phyloP scores from a whole-genome alignment of 139 green algal species.

The Mychonastes homosphaera region DNA sequence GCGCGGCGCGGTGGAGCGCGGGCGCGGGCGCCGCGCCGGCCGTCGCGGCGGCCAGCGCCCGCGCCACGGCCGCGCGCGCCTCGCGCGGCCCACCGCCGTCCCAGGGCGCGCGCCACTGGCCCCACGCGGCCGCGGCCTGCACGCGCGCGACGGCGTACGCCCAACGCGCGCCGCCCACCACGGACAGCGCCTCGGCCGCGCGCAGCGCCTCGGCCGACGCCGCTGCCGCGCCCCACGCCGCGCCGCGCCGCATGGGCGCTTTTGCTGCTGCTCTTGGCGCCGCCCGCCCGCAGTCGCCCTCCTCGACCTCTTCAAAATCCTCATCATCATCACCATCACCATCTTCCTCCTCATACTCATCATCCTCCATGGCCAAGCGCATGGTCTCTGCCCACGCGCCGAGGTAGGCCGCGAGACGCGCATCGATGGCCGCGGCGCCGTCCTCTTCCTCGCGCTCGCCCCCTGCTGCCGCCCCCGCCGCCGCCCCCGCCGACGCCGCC shows the following conservation, averaged over 20 bases:
- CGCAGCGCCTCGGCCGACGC: neutral
- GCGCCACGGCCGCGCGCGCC: no score
- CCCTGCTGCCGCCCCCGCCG: neutral
- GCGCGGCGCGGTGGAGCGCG: no score
- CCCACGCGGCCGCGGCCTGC: neutral
- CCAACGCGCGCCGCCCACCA: neutral
- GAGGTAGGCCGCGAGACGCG: no score
- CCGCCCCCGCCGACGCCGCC: neutral
- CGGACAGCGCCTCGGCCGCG: neutral
- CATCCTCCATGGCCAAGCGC: no score
- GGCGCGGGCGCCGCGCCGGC: no score
- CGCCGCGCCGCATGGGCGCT: neutral
- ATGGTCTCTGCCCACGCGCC: no score
- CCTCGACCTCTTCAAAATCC: slow-evolving; percentile 1
- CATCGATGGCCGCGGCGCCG: neutral
- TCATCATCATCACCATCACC: neutral
- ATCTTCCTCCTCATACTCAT: no score
- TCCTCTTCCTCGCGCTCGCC: neutral
- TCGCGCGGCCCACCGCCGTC: no score
- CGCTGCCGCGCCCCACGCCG: neutral
- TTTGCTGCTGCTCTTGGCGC: no score
- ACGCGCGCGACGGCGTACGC: neutral
- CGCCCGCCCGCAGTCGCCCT: no score
- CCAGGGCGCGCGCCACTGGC: no score
- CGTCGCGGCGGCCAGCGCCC: no score